Evolutionary conservation across 345 rosid species (phyloP).

Genomic region (Gossypium anomalum): DNA sequence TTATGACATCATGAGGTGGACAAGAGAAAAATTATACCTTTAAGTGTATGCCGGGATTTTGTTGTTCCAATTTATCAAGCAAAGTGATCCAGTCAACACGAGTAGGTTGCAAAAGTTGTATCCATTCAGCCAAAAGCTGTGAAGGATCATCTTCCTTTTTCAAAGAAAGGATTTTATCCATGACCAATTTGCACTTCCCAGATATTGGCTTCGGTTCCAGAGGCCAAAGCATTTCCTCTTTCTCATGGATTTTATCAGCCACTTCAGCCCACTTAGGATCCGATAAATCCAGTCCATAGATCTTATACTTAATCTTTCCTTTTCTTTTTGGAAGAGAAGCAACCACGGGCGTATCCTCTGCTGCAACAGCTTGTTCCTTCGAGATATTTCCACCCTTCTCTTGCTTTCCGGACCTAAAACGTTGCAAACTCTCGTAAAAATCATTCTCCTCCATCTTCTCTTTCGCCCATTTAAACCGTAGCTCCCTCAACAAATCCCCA

Average conservation of each 20-base stretch:
- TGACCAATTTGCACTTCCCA: conserved; percentile 65
- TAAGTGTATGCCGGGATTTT: conserved; percentile 36
- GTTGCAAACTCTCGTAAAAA: conserved; percentile 53
- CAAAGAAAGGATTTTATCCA: conserved; percentile 62
- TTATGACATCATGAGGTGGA: neutral
- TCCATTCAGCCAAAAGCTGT: conserved; percentile 62
- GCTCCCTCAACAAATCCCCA: conserved; percentile 84
- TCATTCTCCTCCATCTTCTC: conserved; percentile 88
- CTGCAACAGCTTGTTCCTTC: conserved; percentile 21
- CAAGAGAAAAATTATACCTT: conserved; percentile 46
- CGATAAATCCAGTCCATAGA: conserved; percentile 88
- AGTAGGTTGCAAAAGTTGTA: conserved; percentile 65
- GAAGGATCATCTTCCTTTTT: conserved; percentile 68
- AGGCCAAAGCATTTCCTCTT: conserved; percentile 56
- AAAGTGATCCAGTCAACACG: conserved; percentile 81
- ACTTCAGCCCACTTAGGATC: conserved; percentile 71
- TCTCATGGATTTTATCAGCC: conserved; percentile 64
- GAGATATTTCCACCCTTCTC: conserved; percentile 22
- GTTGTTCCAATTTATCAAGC: conserved; percentile 57
- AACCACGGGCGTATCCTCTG: conserved; percentile 36
- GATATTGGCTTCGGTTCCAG: conserved; percentile 65
- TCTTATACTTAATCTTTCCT: conserved; percentile 79
- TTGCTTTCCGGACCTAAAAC: conserved; percentile 35
- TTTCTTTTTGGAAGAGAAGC: conserved; percentile 74
- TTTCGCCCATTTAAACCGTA: conserved; percentile 81